Base-by-base conservation (phyloP, 305 asterid genomes). In the Solanum hybrid region DNA sequence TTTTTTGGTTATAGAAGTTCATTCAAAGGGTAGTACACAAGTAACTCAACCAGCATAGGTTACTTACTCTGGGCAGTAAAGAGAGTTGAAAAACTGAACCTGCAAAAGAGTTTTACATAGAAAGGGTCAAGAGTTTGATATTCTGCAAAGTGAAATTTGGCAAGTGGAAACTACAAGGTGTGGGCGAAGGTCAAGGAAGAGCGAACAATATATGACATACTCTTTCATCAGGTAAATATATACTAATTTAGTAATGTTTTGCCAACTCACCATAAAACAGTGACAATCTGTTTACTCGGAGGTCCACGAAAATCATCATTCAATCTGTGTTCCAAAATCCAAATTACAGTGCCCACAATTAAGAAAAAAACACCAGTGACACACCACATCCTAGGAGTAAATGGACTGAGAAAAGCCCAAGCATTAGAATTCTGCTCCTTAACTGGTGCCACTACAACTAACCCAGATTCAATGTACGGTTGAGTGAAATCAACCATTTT, bases 251-350 rank as follows among this genome's bases (percentile, higher is more conserved):
- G 13, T 39, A 39, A 39, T 51, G 64, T 51, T 51, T 40, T 82
- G 35, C 64, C 87, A 74, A 89, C 94, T 87, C 88, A 94, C 97
- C 97, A 95, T 71, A 95, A 35, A 81, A 93, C 88, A 42, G 97
- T 95, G 31, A 90, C 89, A 18, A 92, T 4, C 90, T 95, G 97
- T 89, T 93, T 93, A 40, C 87, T 89, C n/a, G 96, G 97, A 75
- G 95, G 96, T 4, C 97, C 97, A 22, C 96, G 96, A 87, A 95
- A 95, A 5, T 95, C 95, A 51, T 94, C 94, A 79, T 95, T 95
- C 29, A 89, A 80, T 61, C 94, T 88, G 88, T 95, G 96, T 90
- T 95, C 97, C 91, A 95, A 89, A 78, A 92, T 82, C 96, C 97
- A 95, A 11, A 94, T 88, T 35, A 94, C 95, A 12, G 90, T 71